Conservation (phyloP, 1,139 yeast species). For the Wickerhamomyces sp. region DNA sequence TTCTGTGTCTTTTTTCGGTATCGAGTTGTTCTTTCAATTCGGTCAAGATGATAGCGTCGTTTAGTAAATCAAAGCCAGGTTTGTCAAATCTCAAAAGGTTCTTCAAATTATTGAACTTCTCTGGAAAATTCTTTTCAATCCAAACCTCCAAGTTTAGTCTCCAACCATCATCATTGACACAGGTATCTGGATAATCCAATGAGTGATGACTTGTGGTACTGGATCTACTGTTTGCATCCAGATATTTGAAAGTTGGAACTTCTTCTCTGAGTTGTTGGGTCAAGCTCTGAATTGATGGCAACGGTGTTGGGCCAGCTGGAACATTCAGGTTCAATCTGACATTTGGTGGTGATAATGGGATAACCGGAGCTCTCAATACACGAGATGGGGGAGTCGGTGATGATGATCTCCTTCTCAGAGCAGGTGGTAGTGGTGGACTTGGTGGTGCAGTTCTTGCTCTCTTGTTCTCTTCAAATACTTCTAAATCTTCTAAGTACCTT, state of each 20-base stretch:
- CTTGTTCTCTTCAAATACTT: slow-evolving; percentile 26
- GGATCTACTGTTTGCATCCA: slow-evolving; percentile 18
- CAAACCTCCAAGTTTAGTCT: slow-evolving; percentile 25
- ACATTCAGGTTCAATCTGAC: slow-evolving; percentile 3
- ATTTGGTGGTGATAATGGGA: slow-evolving; percentile 10
- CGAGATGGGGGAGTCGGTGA: slow-evolving; percentile 17
- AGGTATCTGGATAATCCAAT: slow-evolving; percentile 23
- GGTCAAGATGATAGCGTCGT: slow-evolving; percentile 22
- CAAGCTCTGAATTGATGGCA: slow-evolving; percentile 8
- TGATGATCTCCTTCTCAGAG: slow-evolving; percentile 15
- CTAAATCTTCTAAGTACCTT: slow-evolving; percentile 21
- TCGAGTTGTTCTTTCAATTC: slow-evolving; percentile 23
- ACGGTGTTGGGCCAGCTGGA: slow-evolving; percentile 6
- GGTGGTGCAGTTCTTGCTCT: slow-evolving; percentile 51
- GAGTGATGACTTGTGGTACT: slow-evolving; percentile 17
- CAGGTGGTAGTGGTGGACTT: slow-evolving; percentile 30
- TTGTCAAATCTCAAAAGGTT: slow-evolving; percentile 22
- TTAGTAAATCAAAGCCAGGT: slow-evolving; percentile 24
- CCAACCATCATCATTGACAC: slow-evolving; percentile 25
- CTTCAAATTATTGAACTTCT: slow-evolving; percentile 25
- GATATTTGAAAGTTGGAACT: slow-evolving; percentile 14
- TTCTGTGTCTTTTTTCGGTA: slow-evolving; percentile 8
- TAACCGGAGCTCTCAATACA: background rate
- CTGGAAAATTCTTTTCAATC: slow-evolving; percentile 27
- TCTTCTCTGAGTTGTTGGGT: slow-evolving; percentile 1